A percentile compares a stretch with the other conserved stretches of the same genome.
Evolutionary conservation across 129 eudicot genomes (phyloP).

Genomic region (Smallanthus sonchifolius): DNA sequence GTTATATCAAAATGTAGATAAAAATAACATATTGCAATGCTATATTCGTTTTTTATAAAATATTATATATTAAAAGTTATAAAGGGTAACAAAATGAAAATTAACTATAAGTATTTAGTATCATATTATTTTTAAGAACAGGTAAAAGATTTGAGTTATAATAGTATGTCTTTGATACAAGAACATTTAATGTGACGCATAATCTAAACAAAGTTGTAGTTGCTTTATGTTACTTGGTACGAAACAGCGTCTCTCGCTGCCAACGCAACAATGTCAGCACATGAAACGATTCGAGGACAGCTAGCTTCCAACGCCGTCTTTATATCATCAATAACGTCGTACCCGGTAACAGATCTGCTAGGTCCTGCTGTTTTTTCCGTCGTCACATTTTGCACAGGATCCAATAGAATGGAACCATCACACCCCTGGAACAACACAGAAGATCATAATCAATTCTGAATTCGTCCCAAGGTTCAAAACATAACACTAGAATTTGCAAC

Average conservation of each 20-base stretch:
- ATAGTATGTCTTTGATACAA: no score
- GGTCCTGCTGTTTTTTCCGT: constrained; percentile 43
- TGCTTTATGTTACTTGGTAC: constrained; percentile 33
- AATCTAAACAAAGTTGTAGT: neutral
- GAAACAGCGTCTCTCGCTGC: constrained; percentile 61
- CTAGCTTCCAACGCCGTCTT: constrained; percentile 30
- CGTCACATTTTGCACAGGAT: constrained; percentile 24
- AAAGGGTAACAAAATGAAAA: no score
- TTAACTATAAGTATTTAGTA: no score
- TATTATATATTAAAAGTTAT: no score
- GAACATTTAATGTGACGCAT: neutral
- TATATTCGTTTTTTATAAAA: no score
- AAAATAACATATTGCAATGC: no score
- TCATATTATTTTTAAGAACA: no score
- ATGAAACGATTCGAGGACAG: constrained; percentile 45
- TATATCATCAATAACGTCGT: constrained; percentile 51
- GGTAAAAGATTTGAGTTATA: no score
- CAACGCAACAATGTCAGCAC: constrained; percentile 44
- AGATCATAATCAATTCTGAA: no score
- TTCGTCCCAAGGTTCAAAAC: neutral
- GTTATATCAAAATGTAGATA: no score
- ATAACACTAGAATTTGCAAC: neutral
- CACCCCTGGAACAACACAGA: constrained; percentile 35
- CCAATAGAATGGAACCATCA: constrained; percentile 43
- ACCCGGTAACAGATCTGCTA: constrained; percentile 36